Base-by-base conservation (phyloP, 2,329 filamentous ascomycete genomes). In the Cryphonectria japonica region DNA sequence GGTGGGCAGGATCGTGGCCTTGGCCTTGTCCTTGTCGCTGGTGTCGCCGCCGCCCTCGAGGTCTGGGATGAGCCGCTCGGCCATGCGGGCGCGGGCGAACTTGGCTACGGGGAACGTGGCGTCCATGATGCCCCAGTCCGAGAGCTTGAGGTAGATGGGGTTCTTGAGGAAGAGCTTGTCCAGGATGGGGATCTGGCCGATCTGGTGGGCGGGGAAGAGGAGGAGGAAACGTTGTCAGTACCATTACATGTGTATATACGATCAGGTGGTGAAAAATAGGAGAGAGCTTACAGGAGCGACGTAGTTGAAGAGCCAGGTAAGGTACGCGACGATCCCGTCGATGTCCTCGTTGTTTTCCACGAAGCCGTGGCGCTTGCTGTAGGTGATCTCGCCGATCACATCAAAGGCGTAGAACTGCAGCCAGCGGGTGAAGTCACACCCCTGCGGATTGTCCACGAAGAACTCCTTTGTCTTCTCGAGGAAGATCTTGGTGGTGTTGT, bases 391-490 rank as follows among this genome's bases (percentile, higher is more conserved):
- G 7, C 92, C 92, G 73, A 94, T 94, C 19, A 94, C 92, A 77
- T 95, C 93, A 76, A 95, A 95, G 0, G 93, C 93, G 75, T 93
- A 94, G 78, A 90, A 94, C 76, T 95, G 92, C 70, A 95, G 82
- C 92, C 92, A 94, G 70, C 85, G 83, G 1, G 89, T 88, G 69
- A 93, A 91, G 76, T 93, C 87, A 76, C 90, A 92, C 34, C 80
- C 79, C 11, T 79, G 75, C 1, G 78, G 72, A 34, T 82, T 81
- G 32, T 79, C 77, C n/a, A 83, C 85, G 74, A 85, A 91, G 3
- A 90, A 77, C 1, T 83, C 81, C 73, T 88, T 84, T 0, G 89
- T 91, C 77, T 89, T 88, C 43, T 85, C 80, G 7, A 95, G 85
- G 78, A 94, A 95, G 2, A 93, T 82, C 73, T 88, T 87, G 0